These are phyloP conservation scores for Lactarius sp. DNA, from an alignment of 768 basidiomycete species.

Conservation along the genomic window DNA sequence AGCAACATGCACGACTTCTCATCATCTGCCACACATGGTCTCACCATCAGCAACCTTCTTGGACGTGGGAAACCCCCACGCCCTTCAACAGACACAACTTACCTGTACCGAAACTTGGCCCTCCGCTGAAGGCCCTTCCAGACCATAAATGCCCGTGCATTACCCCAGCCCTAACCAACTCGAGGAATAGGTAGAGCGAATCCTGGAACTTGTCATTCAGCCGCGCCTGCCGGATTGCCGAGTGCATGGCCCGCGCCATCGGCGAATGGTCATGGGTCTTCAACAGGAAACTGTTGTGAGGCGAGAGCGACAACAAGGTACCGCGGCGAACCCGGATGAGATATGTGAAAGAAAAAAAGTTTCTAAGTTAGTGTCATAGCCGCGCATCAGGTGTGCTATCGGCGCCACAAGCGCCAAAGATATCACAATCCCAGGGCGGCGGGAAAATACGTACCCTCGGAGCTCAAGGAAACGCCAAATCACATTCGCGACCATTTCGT, in stretches of 20 bases:
- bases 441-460: constrained; percentile 64
- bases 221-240: constrained; percentile 68
- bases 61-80: constrained; percentile 27
- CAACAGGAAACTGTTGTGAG: constrained; percentile 65
- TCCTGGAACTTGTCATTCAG: constrained; percentile 99
- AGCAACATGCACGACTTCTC: constrained; percentile 93
- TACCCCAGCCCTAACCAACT: constrained; percentile 93
- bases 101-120: constrained; percentile 93
- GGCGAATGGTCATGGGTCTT: constrained; percentile 87
- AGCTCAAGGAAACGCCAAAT: constrained; percentile 98
- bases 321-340: constrained; percentile 6
- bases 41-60: constrained; percentile 24
- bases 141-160: constrained; percentile 94
- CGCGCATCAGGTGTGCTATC: constrained; percentile 20
- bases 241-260: constrained; percentile 87
- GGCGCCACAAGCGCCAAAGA: constrained; percentile 24
- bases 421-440: constrained; percentile 10
- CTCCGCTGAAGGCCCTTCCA: constrained; percentile 83
- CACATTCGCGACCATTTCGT: constrained; percentile 96
- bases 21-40: constrained; percentile 52
- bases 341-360: constrained; percentile 10
- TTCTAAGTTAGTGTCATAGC: constrained; percentile 15
- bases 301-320: constrained; percentile 14
- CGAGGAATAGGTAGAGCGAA: constrained; percentile 88
- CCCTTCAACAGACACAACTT: constrained; percentile 30